Evolutionary conservation across 225 moss, liverwort and hornwort genomes (phyloP).

Genomic region (Bryum argenteum): DNA sequence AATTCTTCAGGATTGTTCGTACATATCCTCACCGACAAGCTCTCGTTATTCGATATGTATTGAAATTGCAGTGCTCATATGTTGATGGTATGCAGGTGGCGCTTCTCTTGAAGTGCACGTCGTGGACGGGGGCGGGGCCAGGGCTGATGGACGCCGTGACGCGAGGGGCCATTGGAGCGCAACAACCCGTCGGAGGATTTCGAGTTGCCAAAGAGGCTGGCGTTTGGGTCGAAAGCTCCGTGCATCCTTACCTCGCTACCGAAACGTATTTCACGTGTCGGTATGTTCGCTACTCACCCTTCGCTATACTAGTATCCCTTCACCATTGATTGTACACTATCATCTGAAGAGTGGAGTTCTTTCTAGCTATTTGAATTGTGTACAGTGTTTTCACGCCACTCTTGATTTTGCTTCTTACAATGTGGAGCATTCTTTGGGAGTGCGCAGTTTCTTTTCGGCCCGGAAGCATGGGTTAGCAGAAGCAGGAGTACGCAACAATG

Average conservation of each 20-base stretch:
- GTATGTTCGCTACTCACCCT: neutral
- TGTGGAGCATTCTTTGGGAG: neutral
- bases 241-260: constrained; percentile 44
- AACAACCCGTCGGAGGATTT: constrained; percentile 43
- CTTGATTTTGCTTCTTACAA: too few relatives aligned
- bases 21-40: too few relatives aligned
- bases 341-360: too few relatives aligned
- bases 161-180: constrained; percentile 46
- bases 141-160: constrained; percentile 58
- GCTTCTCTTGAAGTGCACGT: constrained; percentile 58
- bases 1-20: too few relatives aligned
- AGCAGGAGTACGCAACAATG: constrained; percentile 41
- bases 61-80: too few relatives aligned
- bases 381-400: too few relatives aligned
- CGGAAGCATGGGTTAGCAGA: constrained; percentile 57
- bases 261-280: constrained; percentile 44
- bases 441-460: constrained; percentile 52
- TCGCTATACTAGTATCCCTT: too few relatives aligned
- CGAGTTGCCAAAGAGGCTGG: constrained; percentile 36
- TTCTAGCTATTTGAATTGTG: too few relatives aligned
- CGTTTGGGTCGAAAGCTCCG: constrained; percentile 34
- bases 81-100: constrained; percentile 37
- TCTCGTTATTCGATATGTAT: too few relatives aligned
- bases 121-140: constrained; percentile 52
- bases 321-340: too few relatives aligned